Evolutionary conservation across 768 basidiomycete species (phyloP).

Genomic region (Pisolithus microcarpus): DNA sequence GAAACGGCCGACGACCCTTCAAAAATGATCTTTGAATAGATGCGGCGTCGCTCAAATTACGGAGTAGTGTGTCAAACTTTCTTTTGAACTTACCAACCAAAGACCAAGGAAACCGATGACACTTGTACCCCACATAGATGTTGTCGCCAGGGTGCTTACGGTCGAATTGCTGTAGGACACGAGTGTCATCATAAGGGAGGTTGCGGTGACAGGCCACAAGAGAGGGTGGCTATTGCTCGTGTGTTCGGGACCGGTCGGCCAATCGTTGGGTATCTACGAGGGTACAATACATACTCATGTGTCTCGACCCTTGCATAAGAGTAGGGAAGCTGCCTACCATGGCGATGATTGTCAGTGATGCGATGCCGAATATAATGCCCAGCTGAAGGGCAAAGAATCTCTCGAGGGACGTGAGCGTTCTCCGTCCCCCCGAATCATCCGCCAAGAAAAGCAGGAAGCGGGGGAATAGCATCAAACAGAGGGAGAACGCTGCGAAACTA

Average conservation of each 20-base stretch:
- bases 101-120: conserved; percentile 58
- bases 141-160: conserved; percentile 49
- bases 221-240: conserved; percentile 48
- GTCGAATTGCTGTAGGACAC: conserved; percentile 56
- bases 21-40: conserved; percentile 47
- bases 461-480: conserved; percentile 46
- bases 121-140: conserved; percentile 44
- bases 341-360: conserved; percentile 51
- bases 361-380: conserved; percentile 51
- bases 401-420: conserved; percentile 57
- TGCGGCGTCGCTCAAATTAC: conserved; percentile 8
- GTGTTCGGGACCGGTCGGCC: conserved; percentile 26
- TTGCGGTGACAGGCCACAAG: conserved; percentile 51
- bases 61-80: conserved; percentile 8
- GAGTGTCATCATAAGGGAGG: conserved; percentile 49
- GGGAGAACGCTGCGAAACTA: conserved; percentile 31
- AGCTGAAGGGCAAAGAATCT: conserved; percentile 61
- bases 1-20: conserved; percentile 49
- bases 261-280: conserved; percentile 38
- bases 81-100: conserved; percentile 53
- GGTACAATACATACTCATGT: neutral
- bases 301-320: neutral
- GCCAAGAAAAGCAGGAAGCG: conserved; percentile 63
- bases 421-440: conserved; percentile 36
- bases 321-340: conserved; percentile 36